A percentile compares a stretch with the other conserved stretches of the same genome.
phyloP scores from a whole-genome alignment of 306 rosid species.

The Castanospermum australe region DNA sequence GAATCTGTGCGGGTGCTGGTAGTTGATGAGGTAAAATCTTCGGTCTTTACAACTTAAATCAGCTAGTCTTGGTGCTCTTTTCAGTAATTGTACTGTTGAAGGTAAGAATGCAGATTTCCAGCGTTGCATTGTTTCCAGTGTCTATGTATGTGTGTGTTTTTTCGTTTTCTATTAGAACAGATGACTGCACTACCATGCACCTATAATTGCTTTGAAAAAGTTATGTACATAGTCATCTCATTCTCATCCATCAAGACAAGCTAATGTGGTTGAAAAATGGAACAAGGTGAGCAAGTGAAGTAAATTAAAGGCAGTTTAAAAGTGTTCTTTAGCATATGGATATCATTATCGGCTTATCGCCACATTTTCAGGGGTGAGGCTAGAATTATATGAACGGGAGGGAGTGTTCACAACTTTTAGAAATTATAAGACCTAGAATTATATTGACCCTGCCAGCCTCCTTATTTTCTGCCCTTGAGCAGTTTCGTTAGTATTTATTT shows the following conservation, averaged over 20 bases:
- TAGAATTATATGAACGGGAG: neutral
- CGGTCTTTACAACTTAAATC: constrained; percentile 5
- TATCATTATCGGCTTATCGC: constrained; percentile 16
- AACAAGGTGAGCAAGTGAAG: neutral
- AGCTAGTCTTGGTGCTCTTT: neutral
- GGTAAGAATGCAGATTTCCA: constrained; percentile 2
- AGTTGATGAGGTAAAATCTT: constrained; percentile 80
- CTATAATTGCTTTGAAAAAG: constrained; percentile 11
- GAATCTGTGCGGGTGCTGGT: constrained; percentile 69
- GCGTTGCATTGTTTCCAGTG: neutral
- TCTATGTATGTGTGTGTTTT: neutral
- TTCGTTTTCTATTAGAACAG: neutral
- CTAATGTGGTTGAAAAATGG: neutral
- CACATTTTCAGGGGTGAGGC: neutral
- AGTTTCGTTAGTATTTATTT: constrained; percentile 6
- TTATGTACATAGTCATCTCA: neutral
- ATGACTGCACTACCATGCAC: constrained; percentile 1
- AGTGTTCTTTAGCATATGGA: neutral
- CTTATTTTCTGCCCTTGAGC: constrained; percentile 10
- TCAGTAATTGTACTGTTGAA: neutral
- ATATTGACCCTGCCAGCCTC: neutral
- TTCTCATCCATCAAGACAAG: neutral
- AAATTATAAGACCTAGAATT: constrained; percentile 11
- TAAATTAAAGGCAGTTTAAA: neutral
- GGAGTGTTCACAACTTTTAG: neutral